These are phyloP conservation scores for Solanum arcanum DNA, from an alignment of 257 asterid species.

Conservation along the genomic window DNA sequence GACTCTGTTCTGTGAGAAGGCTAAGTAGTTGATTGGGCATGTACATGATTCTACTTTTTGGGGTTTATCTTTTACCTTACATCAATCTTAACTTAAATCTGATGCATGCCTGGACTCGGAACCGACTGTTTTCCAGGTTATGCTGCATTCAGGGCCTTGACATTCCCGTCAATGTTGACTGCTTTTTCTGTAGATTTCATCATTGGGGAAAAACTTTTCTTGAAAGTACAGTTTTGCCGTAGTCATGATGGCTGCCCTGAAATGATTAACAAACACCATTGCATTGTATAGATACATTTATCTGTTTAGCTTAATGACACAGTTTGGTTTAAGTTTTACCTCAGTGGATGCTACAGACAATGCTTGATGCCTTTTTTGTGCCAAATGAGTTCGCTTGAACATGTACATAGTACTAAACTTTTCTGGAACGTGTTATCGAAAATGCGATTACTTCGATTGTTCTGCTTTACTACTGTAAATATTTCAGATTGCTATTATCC, in stretches of 20 bases:
- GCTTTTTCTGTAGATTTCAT: slow-evolving; percentile 1
- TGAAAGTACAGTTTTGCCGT: slow-evolving; percentile 15
- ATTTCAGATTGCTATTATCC: background rate
- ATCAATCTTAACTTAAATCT: slow-evolving; percentile 21
- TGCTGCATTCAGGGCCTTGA: background rate
- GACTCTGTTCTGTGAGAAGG: slow-evolving; percentile 25
- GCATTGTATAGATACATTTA: slow-evolving; percentile 40
- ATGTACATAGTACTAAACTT: background rate
- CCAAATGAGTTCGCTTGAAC: background rate
- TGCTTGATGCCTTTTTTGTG: background rate
- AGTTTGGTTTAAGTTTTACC: background rate
- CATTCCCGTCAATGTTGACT: background rate
- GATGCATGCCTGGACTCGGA: slow-evolving; percentile 10
- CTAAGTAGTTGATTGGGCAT: background rate
- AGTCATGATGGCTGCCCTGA: slow-evolving; percentile 21
- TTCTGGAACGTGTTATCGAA: background rate
- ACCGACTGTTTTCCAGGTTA: background rate
- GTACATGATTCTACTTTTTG: slow-evolving; percentile 12
- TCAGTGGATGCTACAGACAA: background rate
- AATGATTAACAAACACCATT: slow-evolving; percentile 17
- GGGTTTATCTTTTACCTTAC: background rate
- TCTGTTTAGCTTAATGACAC: slow-evolving; percentile 4
- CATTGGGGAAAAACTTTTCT: background rate
- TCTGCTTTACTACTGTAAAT: background rate
- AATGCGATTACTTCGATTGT: background rate